Percentiles rank a stretch among this genome's conserved stretches.
Evolutionary conservation across 352 stramenopile species (phyloP).

Genomic region (Plasmopara halstedii): DNA sequence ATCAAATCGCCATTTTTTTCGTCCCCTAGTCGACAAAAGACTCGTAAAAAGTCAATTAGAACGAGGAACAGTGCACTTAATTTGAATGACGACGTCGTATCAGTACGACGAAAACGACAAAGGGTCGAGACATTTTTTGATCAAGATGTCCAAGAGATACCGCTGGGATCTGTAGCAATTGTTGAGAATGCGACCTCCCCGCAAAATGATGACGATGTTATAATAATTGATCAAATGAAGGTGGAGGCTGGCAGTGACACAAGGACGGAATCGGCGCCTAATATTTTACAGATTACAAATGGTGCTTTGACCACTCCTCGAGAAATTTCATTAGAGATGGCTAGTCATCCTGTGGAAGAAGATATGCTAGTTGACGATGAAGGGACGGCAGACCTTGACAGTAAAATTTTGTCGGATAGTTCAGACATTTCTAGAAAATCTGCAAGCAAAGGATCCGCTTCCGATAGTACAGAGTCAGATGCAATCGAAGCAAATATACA

Average conservation of each 20-base stretch:
- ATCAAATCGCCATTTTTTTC: slow-evolving; percentile 28
- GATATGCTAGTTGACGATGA: slow-evolving; percentile 23
- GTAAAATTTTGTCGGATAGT: slow-evolving; percentile 2
- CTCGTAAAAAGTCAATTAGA: slow-evolving; percentile 1
- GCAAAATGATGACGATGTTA: slow-evolving; percentile 7
- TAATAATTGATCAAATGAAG: slow-evolving; percentile 8
- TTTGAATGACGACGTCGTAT: slow-evolving; percentile 4
- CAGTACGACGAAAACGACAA: slow-evolving; percentile 17
- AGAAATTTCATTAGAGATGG: slow-evolving; percentile 25
- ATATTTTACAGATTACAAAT: slow-evolving; percentile 27
- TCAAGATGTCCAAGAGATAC: slow-evolving; percentile 7
- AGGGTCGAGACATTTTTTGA: slow-evolving; percentile 4
- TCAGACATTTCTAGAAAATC: not conserved
- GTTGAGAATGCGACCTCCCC: slow-evolving; percentile 10
- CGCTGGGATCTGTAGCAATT: slow-evolving; percentile 6
- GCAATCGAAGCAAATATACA: slow-evolving; percentile 1
- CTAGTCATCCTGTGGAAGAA: slow-evolving; percentile 31
- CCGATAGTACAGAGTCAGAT: not conserved
- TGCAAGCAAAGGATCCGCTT: not conserved
- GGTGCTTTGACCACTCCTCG: slow-evolving; percentile 2
- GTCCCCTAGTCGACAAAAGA: slow-evolving; percentile 11
- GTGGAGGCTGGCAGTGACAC: slow-evolving; percentile 1
- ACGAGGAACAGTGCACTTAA: slow-evolving; percentile 9
- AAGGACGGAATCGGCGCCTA: slow-evolving; percentile 12
- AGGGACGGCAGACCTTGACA: slow-evolving; percentile 9